Evolutionary conservation across 495 filamentous ascomycete genomes (phyloP).

Genomic region (Hypomontagnella submonticulosa): DNA sequence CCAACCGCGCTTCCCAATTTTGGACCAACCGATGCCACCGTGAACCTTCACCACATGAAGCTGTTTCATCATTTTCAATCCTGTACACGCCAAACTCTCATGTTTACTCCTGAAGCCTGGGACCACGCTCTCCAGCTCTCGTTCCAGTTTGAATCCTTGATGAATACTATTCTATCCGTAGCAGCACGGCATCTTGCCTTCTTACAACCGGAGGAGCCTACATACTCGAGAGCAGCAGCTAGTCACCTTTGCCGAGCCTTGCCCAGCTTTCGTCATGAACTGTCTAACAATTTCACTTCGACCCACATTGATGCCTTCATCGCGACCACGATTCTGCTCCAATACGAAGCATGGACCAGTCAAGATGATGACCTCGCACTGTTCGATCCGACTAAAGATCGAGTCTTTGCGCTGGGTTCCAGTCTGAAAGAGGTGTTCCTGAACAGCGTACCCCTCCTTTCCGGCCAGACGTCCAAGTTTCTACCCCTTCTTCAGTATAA

Average conservation of each 20-base stretch:
- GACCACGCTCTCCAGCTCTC: neutral
- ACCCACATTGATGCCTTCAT: constrained; percentile 7
- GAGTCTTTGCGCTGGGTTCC: neutral
- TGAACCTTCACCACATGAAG: constrained; percentile 2
- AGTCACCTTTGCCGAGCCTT: neutral
- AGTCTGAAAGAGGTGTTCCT: neutral
- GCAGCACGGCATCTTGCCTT: neutral
- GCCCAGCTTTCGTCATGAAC: neutral
- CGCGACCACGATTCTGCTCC: neutral
- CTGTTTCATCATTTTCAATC: constrained; percentile 2
- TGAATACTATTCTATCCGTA: neutral
- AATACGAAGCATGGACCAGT: neutral
- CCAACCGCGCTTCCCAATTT: neutral
- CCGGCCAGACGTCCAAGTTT: neutral
- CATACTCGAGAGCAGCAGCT: neutral
- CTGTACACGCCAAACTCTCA: neutral
- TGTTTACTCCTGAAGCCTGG: neutral
- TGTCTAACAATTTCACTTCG: constrained; percentile 3
- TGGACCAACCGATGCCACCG: neutral
- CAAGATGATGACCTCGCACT: neutral
- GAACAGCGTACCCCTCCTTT: neutral
- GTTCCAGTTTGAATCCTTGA: neutral
- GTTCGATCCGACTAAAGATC: neutral
- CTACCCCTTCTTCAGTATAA: neutral
- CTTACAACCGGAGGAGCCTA: neutral